Evolutionary conservation across 2,329 filamentous ascomycete species (phyloP).

Genomic region (Zarea fungicola): DNA sequence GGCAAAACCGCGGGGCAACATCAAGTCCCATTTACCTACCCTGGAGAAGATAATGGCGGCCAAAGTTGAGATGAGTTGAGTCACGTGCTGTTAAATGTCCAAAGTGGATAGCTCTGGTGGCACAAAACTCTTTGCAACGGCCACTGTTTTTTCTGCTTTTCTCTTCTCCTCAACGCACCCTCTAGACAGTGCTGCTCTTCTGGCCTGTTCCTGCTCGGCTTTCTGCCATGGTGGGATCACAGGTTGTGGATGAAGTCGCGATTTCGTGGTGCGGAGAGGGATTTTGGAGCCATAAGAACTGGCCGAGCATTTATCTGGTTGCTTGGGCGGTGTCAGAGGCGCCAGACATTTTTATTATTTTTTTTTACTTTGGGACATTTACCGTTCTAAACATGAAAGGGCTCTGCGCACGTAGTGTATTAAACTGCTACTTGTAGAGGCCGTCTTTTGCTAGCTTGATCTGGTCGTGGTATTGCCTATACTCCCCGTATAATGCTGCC

Average conservation of each 20-base stretch:
- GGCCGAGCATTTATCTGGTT: constrained; percentile 41
- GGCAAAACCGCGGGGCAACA: constrained; percentile 17
- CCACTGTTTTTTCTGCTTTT: constrained; percentile 22
- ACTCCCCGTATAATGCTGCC: too few species aligned
- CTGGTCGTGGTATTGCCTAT: too few species aligned
- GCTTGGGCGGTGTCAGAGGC: constrained; percentile 39
- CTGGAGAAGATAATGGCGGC: too few species aligned
- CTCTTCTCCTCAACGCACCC: constrained; percentile 60
- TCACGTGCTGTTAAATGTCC: constrained; percentile 6
- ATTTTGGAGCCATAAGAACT: constrained; percentile 50
- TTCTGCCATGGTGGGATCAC: constrained; percentile 60
- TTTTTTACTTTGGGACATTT: constrained; percentile 10
- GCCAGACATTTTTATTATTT: constrained; percentile 27
- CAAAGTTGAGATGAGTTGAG: background rate
- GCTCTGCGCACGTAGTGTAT: too few species aligned
- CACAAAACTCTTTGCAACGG: constrained; percentile 6
- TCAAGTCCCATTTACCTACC: too few species aligned
- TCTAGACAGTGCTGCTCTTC: constrained; percentile 82
- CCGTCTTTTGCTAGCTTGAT: too few species aligned
- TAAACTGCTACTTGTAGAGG: too few species aligned
- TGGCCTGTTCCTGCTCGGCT: constrained; percentile 53
- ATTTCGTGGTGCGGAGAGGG: constrained; percentile 55
- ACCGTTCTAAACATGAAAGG: too few species aligned
- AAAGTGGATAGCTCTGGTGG: background rate
- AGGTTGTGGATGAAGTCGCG: constrained; percentile 59